Conservation (phyloP, 306 rosid species). For the Potentilla sterilis region DNA sequence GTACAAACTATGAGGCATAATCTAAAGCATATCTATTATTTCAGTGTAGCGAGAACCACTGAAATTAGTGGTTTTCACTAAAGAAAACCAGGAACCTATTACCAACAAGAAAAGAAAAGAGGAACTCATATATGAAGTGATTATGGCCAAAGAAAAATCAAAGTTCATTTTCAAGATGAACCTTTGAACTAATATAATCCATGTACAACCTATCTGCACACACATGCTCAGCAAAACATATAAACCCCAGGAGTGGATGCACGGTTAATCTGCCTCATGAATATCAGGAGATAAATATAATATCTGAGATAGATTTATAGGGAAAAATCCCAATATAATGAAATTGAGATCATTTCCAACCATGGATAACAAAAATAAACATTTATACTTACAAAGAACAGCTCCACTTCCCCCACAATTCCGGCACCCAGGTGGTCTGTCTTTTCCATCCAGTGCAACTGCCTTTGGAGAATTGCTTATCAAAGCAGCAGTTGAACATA, state of each 20-base stretch:
- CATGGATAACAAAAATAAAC: neutral
- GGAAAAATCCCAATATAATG: neutral
- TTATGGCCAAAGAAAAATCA: neutral
- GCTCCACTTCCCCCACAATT: slow-evolving; percentile 92
- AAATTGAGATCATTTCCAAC: neutral
- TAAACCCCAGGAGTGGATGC: neutral
- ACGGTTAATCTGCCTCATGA: neutral
- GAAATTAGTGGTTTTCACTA: neutral
- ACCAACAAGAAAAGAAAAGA: neutral
- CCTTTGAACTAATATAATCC: neutral
- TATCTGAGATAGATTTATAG: neutral
- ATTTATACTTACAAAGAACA: slow-evolving; percentile 58
- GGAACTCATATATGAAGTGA: neutral
- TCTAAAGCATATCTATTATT: too few species aligned
- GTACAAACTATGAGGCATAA: neutral
- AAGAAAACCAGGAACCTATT: neutral
- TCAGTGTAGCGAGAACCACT: neutral
- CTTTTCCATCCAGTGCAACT: slow-evolving; percentile 51
- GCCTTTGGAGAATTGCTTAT: slow-evolving; percentile 42
- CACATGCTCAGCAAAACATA: neutral
- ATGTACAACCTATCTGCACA: neutral
- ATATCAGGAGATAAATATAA: neutral
- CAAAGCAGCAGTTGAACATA: slow-evolving; percentile 57
- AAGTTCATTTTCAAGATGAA: neutral
- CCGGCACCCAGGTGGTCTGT: slow-evolving; percentile 69